phyloP scores from a whole-genome alignment of 305 asterid genomes.

The Fraxinus sp. region DNA sequence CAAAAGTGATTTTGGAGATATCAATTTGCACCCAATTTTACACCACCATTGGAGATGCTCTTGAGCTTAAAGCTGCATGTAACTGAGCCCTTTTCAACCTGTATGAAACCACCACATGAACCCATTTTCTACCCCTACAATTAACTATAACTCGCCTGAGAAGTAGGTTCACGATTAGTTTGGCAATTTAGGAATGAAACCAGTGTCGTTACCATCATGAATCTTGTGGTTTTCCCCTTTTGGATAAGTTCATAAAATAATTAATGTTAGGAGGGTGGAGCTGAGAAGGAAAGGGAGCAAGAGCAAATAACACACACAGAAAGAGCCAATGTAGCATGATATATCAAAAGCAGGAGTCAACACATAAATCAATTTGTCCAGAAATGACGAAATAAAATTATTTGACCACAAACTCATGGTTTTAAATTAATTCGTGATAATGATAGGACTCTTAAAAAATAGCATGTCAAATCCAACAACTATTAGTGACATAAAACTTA shows the following conservation, averaged over 20 bases:
- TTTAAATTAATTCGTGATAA: not conserved
- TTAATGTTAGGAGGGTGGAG: not conserved
- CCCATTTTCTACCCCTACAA: not conserved
- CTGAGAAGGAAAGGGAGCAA: not conserved
- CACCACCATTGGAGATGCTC: not conserved
- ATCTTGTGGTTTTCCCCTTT: not conserved
- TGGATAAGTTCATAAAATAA: not conserved
- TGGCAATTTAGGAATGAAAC: not conserved
- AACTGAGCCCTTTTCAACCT: not conserved
- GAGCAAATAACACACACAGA: not conserved
- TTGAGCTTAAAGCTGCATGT: not conserved
- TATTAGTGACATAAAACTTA: not conserved
- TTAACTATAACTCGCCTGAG: not conserved
- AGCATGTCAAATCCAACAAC: not conserved
- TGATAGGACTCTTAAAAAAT: not conserved
- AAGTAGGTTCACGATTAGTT: not conserved
- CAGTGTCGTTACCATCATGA: not conserved
- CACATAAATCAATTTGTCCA: not conserved
- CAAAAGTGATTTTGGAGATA: not conserved
- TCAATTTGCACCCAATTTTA: not conserved
- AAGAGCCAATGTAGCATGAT: not conserved
- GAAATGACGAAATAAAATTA: not conserved
- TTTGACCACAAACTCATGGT: not conserved
- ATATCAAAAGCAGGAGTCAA: not conserved
- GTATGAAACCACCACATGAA: not conserved